Base-by-base conservation (phyloP, 129 eudicot species). In the Tagetes erecta region DNA sequence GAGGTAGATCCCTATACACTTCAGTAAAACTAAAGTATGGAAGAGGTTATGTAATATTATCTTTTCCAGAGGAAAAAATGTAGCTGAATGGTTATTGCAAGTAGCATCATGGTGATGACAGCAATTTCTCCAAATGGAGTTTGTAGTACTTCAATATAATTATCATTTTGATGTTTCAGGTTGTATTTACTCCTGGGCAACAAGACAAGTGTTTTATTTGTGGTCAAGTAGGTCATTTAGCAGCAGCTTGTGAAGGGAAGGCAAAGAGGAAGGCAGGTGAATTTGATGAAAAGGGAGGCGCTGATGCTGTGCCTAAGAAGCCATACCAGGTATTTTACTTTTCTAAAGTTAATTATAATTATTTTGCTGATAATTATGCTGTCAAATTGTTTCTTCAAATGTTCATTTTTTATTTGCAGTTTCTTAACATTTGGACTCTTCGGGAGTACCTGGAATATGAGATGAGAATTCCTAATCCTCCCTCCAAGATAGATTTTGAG, bases 211-310 rank as follows among this genome's bases (percentile, higher is more conserved):
- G 99, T 73, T 95, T 91, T 76, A 58, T 91, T 14, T 95, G 99
- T 79, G 97, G 97, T 76, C 97, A 95, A 87, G 45, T 95, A 31
- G 99, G 99, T 73, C 99, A 95, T 82, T 78, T 91, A 75, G 99
- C 99, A 58, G 84, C 84, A 50, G 78, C 65, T 46, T 80, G 84
- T 80, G 84, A 80, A 74, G 84, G 84, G 64, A 80, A 80, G 65
- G 84, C 76, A 14, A 80, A 80, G 76, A 80, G 84, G 55, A 80
- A 80, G 34, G 84, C 84, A 47, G 84, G 84, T 36, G 84, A 80
- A 33, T 80, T 80, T 58, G 84, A 80, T 57, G 84, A 80, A 75
- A 80, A 80, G 50, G 84, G 80, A 74, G 56, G 55, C 39, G 76
- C 76, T 74, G 84, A 74, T 5, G 34, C 60, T 39, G 80, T 74